A percentile compares a stretch with the other conserved stretches of the same genome.
Evolutionary conservation across 1,284 basidiomycete genomes (phyloP).

Genomic region (Pyrrhoderma lamaoense): DNA sequence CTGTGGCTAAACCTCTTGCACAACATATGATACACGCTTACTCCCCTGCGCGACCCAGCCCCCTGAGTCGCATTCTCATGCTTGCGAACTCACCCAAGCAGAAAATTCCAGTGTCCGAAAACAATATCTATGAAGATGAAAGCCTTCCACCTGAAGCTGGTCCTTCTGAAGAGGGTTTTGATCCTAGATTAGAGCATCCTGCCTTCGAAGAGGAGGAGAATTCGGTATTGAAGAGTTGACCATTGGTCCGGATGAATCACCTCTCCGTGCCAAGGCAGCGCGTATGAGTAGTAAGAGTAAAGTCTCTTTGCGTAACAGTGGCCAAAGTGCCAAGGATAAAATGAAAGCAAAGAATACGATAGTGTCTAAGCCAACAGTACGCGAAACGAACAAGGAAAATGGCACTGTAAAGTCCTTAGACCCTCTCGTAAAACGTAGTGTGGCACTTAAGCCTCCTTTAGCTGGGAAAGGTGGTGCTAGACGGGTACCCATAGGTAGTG

Average conservation of each 20-base stretch:
- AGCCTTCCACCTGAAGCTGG: slow-evolving; percentile 26
- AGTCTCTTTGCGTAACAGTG: not conserved
- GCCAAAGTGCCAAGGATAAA: not conserved
- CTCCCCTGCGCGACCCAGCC: slow-evolving; percentile 68
- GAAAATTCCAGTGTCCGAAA: slow-evolving; percentile 1
- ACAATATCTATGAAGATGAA: slow-evolving; percentile 2
- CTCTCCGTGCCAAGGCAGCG: slow-evolving; percentile 39
- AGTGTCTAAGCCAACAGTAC: slow-evolving; percentile 10
- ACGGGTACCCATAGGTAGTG: slow-evolving; percentile 22
- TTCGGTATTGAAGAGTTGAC: slow-evolving; percentile 12
- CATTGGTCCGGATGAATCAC: slow-evolving; percentile 26
- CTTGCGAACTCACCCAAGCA: slow-evolving; percentile 49
- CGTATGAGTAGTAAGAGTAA: slow-evolving; percentile 9
- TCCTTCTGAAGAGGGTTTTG: slow-evolving; percentile 22
- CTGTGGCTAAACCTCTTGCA: slow-evolving; percentile 60
- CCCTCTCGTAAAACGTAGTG: not conserved
- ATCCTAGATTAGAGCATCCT: not conserved
- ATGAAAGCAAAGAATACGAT: slow-evolving; percentile 21
- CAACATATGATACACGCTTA: slow-evolving; percentile 68
- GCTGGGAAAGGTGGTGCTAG: slow-evolving; percentile 20
- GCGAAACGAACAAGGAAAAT: slow-evolving; percentile 12
- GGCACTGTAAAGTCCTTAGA: slow-evolving; percentile 3
- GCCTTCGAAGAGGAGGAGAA: slow-evolving; percentile 16
- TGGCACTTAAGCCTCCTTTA: slow-evolving; percentile 9
- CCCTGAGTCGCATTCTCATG: slow-evolving; percentile 67